These are phyloP conservation scores for Cladosporium sphaerospermum DNA, from an alignment of 2,329 filamentous ascomycete species.

Conservation along the genomic window DNA sequence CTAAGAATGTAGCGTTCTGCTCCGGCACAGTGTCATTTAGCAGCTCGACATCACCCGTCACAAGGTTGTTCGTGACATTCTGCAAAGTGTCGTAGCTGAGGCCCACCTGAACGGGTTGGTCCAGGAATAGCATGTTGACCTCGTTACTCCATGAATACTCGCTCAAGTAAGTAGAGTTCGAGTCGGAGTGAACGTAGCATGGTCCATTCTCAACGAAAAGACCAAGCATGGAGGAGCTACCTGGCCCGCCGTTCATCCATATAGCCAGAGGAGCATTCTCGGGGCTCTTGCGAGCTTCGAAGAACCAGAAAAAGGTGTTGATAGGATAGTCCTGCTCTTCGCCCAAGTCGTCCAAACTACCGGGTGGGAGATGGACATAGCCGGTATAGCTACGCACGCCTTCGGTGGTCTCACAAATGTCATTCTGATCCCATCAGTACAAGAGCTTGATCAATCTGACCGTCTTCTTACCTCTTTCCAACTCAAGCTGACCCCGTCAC, in stretches of 20 bases:
- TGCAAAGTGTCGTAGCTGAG: constrained; percentile 43
- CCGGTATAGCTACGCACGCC: constrained; percentile 54
- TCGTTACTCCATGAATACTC: constrained; percentile 59
- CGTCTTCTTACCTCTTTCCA: constrained; percentile 36
- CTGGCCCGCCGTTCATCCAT: constrained; percentile 56
- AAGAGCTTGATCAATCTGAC: neutral
- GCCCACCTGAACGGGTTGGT: constrained; percentile 55
- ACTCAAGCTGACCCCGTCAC: constrained; percentile 36
- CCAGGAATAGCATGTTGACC: constrained; percentile 53
- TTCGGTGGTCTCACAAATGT: constrained; percentile 52
- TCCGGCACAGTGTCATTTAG: constrained; percentile 29
- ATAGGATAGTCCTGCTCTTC: constrained; percentile 41
- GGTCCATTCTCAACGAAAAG: constrained; percentile 47
- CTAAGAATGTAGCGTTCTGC: constrained; percentile 48
- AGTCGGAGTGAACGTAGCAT: constrained; percentile 48
- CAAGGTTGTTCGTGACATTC: constrained; percentile 33
- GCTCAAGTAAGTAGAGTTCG: constrained; percentile 45
- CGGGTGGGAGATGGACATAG: constrained; percentile 52
- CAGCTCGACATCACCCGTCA: constrained; percentile 13
- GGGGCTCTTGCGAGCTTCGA: constrained; percentile 51
- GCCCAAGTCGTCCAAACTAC: constrained; percentile 33
- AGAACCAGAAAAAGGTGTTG: constrained; percentile 59
- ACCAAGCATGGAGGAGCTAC: constrained; percentile 46
- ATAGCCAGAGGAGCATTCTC: constrained; percentile 49
- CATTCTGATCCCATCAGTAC: constrained; percentile 2